Percentiles rank a stretch among this genome's conserved stretches.
Conservation (phyloP, 2,329 filamentous ascomycete species). For the Pyricularia sp. region DNA sequence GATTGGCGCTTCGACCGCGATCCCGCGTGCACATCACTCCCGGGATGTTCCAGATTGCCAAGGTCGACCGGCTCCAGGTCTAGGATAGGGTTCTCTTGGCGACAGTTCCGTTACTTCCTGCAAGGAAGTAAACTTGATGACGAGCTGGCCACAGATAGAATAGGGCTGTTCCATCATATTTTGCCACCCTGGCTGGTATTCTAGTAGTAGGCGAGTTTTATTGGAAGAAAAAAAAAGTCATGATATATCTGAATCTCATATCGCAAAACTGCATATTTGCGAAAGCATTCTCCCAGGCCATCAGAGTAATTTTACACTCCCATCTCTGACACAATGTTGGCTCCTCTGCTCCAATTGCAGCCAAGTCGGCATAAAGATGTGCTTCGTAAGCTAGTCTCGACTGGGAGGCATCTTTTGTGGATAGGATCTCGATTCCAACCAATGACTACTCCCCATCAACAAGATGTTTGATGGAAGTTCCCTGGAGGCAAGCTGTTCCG, state of each 20-base stretch:
- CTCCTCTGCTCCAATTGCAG: not conserved
- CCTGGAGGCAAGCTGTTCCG: not conserved
- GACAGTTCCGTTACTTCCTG: not conserved
- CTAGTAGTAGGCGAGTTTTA: not conserved
- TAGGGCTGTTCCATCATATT: not conserved
- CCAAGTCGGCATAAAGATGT: not conserved
- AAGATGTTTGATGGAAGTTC: not conserved
- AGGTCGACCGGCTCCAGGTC: not conserved
- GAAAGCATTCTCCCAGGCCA: too few species aligned
- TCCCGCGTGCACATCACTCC: not conserved
- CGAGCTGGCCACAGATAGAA: too few species aligned
- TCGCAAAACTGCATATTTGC: not conserved
- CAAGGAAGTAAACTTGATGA: too few species aligned
- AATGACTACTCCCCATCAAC: not conserved
- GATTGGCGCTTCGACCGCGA: not conserved
- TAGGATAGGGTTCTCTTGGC: not conserved
- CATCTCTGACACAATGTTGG: not conserved
- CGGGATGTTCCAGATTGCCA: not conserved
- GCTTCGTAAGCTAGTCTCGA: not conserved
- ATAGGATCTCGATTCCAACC: not conserved
- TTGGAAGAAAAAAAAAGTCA: not conserved
- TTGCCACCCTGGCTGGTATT: not conserved
- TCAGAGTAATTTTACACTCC: too few species aligned
- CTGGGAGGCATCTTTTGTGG: not conserved
- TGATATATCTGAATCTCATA: not conserved